Conservation (phyloP, 805 yeast genomes). For the Cyberlindnera saturnus region DNA sequence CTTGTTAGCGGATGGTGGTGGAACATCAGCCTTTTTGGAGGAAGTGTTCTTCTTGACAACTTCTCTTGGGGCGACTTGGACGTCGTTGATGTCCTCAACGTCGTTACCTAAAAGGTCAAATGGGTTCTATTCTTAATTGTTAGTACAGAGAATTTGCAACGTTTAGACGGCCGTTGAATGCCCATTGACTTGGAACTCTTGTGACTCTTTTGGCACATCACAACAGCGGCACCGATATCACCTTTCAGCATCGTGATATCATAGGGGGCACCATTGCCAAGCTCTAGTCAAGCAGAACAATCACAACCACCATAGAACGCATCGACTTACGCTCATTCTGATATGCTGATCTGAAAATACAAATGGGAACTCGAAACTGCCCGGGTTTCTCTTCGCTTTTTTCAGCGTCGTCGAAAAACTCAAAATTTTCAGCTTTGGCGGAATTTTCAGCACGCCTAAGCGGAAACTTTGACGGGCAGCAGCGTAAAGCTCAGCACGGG, state of each 20-base stretch:
- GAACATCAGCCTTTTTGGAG: conserved; percentile 78
- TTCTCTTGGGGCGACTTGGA: conserved; percentile 57
- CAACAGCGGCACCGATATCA: neutral
- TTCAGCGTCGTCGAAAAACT: conserved; percentile 16
- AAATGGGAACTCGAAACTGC: too few species aligned
- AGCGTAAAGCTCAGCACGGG: conserved; percentile 10
- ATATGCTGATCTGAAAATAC: too few species aligned
- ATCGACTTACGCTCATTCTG: conserved; percentile 17
- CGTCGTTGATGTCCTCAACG: conserved; percentile 66
- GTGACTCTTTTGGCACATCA: neutral
- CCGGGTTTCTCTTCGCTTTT: conserved; percentile 3
- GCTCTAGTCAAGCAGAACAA: too few species aligned
- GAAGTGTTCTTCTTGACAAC: conserved; percentile 77
- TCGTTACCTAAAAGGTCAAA: conserved; percentile 82
- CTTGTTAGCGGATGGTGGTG: conserved; percentile 79
- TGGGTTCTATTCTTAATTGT: conserved; percentile 49
- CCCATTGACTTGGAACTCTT: too few species aligned
- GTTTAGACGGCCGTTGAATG: neutral
- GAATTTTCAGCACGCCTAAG: conserved; percentile 14
- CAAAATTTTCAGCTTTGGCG: conserved; percentile 3
- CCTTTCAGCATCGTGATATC: neutral
- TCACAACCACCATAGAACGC: neutral
- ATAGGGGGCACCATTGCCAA: too few species aligned
- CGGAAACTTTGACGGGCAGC: neutral
- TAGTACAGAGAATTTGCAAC: conserved; percentile 3